These are phyloP conservation scores for Chloranthus sessilifolius DNA, from an alignment of 164 flowering plant species.

Conservation along the genomic window DNA sequence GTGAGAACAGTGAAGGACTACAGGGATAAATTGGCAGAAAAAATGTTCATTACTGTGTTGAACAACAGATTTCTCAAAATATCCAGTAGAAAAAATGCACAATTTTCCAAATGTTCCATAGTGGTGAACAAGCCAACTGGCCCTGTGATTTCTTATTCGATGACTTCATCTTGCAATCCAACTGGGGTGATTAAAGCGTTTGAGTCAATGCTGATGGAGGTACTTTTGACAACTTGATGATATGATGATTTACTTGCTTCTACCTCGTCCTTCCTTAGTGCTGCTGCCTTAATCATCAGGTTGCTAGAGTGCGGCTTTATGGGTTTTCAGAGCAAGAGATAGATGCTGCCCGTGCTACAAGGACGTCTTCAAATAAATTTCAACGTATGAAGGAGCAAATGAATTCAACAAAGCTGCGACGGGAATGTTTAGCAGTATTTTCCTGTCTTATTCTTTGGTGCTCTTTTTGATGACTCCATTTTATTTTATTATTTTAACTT, in stretches of 20 bases:
- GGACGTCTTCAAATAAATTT: conserved; percentile 92
- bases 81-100: conserved; percentile 82
- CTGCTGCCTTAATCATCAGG: conserved; percentile 42
- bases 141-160: conserved; percentile 72
- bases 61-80: conserved; percentile 85
- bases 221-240: conserved; percentile 12
- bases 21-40: conserved; percentile 65
- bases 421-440: conserved; percentile 81
- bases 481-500: too few species aligned
- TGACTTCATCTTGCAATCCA: conserved; percentile 88
- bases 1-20: conserved; percentile 87
- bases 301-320: conserved; percentile 78
- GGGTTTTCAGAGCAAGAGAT: conserved; percentile 95
- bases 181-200: conserved; percentile 71
- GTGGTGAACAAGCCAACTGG: conserved; percentile 67
- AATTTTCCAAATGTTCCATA: conserved; percentile 82
- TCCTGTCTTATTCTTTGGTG: background rate
- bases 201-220: conserved; percentile 90
- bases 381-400: conserved; percentile 91
- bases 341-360: conserved; percentile 59
- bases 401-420: conserved; percentile 79
- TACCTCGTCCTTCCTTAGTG: too few species aligned
- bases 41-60: conserved; percentile 81
- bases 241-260: background rate
- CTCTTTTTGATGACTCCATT: too few species aligned